Evolutionary conservation across 106 monocot genomes (phyloP).

Genomic region (Acorus gramineus): DNA sequence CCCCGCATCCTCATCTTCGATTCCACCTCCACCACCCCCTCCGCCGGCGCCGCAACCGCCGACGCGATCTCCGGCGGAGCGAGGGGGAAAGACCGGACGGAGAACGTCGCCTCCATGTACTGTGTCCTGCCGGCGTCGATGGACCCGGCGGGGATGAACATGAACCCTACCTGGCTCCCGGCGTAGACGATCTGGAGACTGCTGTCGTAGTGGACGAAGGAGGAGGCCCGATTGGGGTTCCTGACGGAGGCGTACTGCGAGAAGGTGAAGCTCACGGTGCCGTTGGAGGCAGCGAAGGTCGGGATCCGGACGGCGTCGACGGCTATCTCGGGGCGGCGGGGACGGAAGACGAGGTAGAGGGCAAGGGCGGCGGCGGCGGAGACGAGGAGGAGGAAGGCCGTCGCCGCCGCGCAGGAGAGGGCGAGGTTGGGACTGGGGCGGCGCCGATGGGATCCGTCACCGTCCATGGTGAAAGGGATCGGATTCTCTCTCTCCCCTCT

Average conservation of each 20-base stretch:
- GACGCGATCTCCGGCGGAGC: not conserved
- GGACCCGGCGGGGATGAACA: constrained; percentile 44
- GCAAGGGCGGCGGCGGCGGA: no score
- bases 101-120: constrained; percentile 47
- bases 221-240: constrained; percentile 41
- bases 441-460: no score
- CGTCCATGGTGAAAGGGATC: no score
- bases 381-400: no score
- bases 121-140: constrained; percentile 37
- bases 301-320: not conserved
- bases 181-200: constrained; percentile 24
- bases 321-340: no score
- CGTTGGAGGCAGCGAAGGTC: not conserved
- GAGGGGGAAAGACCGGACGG: constrained; percentile 28
- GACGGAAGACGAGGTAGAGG: no score
- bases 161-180: constrained; percentile 24
- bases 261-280: constrained; percentile 37
- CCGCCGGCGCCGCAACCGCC: not conserved
- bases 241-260: constrained; percentile 34
- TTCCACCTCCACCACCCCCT: constrained; percentile 31
- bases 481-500: no score
- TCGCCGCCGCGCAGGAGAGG: no score
- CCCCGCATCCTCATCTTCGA: constrained; percentile 48
- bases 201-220: constrained; percentile 33
- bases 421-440: no score